These are phyloP conservation scores for Trichoderma endophyticum DNA, from an alignment of 2,329 filamentous ascomycete species.

Conservation along the genomic window DNA sequence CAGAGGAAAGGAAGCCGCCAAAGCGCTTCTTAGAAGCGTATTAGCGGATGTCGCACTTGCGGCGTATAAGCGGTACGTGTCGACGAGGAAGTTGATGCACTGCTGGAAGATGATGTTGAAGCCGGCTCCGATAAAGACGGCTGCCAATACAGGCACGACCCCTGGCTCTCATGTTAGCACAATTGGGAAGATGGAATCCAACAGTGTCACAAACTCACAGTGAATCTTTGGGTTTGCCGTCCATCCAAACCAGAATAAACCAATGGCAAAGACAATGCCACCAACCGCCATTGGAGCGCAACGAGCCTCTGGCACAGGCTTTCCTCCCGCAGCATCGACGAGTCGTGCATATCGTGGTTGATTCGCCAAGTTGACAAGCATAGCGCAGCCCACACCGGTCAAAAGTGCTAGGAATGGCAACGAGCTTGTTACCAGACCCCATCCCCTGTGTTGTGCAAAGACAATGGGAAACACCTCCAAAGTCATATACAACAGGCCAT, in stretches of 20 bases:
- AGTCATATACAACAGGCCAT: constrained; percentile 55
- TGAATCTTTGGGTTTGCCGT: constrained; percentile 37
- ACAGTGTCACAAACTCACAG: constrained; percentile 8
- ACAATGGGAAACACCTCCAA: constrained; percentile 46
- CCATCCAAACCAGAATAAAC: constrained; percentile 63
- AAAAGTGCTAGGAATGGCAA: constrained; percentile 60
- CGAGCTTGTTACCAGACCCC: constrained; percentile 49
- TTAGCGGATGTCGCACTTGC: constrained; percentile 63
- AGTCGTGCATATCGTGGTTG: constrained; percentile 56
- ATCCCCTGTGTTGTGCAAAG: constrained; percentile 57
- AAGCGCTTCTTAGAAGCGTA: constrained; percentile 54
- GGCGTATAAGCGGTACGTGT: constrained; percentile 53
- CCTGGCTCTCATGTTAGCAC: not conserved
- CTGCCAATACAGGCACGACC: constrained; percentile 8
- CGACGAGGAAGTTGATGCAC: constrained; percentile 53
- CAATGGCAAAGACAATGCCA: constrained; percentile 50
- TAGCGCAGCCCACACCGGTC: constrained; percentile 54
- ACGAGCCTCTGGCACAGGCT: constrained; percentile 55
- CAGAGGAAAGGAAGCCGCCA: constrained; percentile 59
- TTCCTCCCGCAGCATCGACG: constrained; percentile 32
- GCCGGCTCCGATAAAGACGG: constrained; percentile 34
- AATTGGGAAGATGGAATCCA: no score
- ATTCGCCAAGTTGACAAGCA: constrained; percentile 54
- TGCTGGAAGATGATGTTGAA: constrained; percentile 47
- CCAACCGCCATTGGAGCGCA: constrained; percentile 58